These are phyloP conservation scores for Raphanus hybrid DNA, from an alignment of 441 rosid genomes.

Conservation along the genomic window DNA sequence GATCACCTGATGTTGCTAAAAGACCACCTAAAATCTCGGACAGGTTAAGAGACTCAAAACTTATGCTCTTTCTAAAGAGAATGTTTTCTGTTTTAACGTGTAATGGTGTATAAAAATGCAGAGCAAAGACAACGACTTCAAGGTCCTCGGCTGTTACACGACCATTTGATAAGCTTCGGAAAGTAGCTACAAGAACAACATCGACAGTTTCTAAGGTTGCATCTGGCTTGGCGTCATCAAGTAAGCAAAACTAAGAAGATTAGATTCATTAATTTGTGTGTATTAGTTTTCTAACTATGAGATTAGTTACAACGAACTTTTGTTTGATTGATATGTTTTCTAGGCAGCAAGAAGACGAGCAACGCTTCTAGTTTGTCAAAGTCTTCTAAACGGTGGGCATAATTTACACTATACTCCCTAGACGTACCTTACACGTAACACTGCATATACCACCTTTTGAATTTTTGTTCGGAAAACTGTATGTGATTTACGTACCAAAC, in stretches of 20 bases:
- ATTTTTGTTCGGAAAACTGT: too few species aligned
- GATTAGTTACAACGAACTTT: not conserved
- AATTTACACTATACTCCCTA: constrained; percentile 17
- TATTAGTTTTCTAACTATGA: not conserved
- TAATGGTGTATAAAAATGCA: constrained; percentile 28
- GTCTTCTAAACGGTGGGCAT: constrained; percentile 56
- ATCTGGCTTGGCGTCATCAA: constrained; percentile 45
- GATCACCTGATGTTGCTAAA: constrained; percentile 45
- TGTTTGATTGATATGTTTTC: constrained; percentile 13
- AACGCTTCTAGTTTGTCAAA: constrained; percentile 45
- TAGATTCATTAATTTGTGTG: not conserved
- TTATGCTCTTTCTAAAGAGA: not conserved
- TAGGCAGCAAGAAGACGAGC: constrained; percentile 53
- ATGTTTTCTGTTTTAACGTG: not conserved
- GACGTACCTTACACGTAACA: not conserved
- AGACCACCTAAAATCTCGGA: constrained; percentile 37
- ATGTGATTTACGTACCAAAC: too few species aligned
- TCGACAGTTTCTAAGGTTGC: constrained; percentile 43
- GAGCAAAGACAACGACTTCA: constrained; percentile 46
- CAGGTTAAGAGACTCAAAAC: constrained; percentile 28
- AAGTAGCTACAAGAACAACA: constrained; percentile 39
- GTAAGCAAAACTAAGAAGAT: constrained; percentile 42
- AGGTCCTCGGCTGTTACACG: constrained; percentile 33
- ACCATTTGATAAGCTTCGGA: constrained; percentile 44
- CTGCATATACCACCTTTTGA: too few species aligned